Evolutionary conservation across 2,329 filamentous ascomycete species (phyloP), one percentile per base, ranked within the genome.

Genomic region (Sporothrix luriei): DNA sequence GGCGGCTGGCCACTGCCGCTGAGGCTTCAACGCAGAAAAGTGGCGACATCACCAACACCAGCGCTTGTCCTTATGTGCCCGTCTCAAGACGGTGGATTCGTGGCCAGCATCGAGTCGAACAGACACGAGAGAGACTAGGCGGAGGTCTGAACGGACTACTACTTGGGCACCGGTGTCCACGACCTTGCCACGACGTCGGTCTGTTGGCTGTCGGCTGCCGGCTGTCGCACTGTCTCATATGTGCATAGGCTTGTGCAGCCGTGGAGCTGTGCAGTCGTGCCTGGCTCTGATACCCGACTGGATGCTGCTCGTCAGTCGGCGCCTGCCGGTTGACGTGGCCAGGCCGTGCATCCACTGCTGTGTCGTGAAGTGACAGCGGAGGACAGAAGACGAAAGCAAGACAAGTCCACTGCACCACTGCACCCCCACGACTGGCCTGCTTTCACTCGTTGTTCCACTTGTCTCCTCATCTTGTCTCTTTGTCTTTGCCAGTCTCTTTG

Each of bases 301-400:
- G 4, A 49, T 49, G 38, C 46, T n/a, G n/a, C 57, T 46, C 54
- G 16, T 55, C 46, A 29, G 13, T 26, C 26, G 33, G 48, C 48
- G n/a, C 46, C 33, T 57, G 66, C 43, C 54, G 49, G 66, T 61
- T 61, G 66, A 68, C 66, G 66, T 68, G 66, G 66, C 66, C 54
- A 43, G 66, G 66, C 66, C 54, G 54, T 68, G 66, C 40, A 68
- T 38, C 40, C 46, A 65, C 24, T 49, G 61, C 21, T 9, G 61
- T 49, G 38, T 43, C 33, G 29, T 33, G 6, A 16, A 57, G 54
- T 21, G 51, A 13, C 16, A 54, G 11, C 26, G 9, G 5, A 38
- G 54, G 26, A 16, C 21, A 54, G n/a, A 33, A 33, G 33, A 33
- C 33, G 29, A 33, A 33, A 33, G 33, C 33, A 33, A 33, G 33